Evolutionary conservation across 2,329 filamentous ascomycete genomes (phyloP), one percentile per base, ranked within the genome.

Genomic region (Penicillium sp.): DNA sequence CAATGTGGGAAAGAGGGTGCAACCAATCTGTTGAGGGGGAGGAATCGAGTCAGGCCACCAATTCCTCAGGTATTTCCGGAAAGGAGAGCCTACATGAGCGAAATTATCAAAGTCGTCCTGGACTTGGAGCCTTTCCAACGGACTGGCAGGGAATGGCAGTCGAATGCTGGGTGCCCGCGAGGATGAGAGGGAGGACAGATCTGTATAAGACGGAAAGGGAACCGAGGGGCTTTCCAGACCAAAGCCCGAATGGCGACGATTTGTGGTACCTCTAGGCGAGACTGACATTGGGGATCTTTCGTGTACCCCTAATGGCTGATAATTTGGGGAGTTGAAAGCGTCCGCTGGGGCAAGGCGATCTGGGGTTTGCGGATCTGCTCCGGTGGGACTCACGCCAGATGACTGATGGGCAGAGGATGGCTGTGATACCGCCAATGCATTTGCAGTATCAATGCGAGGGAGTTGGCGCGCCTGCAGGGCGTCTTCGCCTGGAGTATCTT

Each of bases 41-140:
- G 92, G 90, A 4, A 89, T 61, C 5, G 75, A 78, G 68, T 92
- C 89, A 2, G 92, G 92, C 92, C 92, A 97, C 88, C 91, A 95
- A 43, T 72, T 80, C 40, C 45, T 59, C 18, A 89, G 77, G 5
- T 72, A 72, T 48, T 71, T 75, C 38, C 70, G 61, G 32, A 58
- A 54, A 18, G 74, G 71, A 45, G 58, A 53, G 13, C 60, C 55
- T 75, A 82, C 62, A 73, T 81, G 48, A 66, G 77, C 51, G 50
- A 71, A 64, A 59, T 50, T 47, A 44, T 54, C 54, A 39, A 77
- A 54, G 50, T 60, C 53, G 41, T 71, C 66, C 41, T 68, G 64
- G 13, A 68, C 50, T 3, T 69, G 58, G 6, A 72, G 45, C 22
- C 51, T 53, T 45, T 71, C 67, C 9, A 67, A 64, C 59, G 45